Evolutionary conservation across 805 yeast genomes (phyloP), one percentile per base, ranked within the genome.

Genomic region (Candida pini): DNA sequence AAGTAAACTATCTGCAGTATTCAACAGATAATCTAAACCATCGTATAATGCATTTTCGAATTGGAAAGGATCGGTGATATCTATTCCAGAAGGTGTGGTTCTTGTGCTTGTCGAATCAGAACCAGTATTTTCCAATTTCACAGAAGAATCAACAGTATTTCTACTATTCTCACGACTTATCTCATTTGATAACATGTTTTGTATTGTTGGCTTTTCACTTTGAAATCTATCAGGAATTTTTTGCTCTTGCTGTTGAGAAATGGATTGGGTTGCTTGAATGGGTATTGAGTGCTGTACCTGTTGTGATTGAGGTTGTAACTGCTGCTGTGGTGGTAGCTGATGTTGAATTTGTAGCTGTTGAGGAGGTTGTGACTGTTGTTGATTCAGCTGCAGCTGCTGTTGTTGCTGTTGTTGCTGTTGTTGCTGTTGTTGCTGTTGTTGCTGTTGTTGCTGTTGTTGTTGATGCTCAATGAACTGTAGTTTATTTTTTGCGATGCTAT

Each of bases 31-130:
- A 35, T 58, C 62, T 13, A 56, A 34, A 2, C 62, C 62, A 18
- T 54, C 55, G 30, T 51, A 53, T 5, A 55, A 40, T 2, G 58
- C 62, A 34, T 44, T 41, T 35, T 58, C 60, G 31, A 57, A 53
- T 28, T 51, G 52, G 19, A 45, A 44, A 5, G 53, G 49, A 30
- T 54, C 48, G 3, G 49, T 36, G 4, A 48, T 43, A 19, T 47
- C 54, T 4, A 41, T 26, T 9, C 40, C 45, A 18, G 29, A 18
- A 16, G 21, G 18, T 14, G 17, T 34, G n/a, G 16, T 10, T n/a
- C 6, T 26, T 22, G 18, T 25, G 15, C 14, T 13, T 31, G 15
- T 4, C 23, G 16, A 26, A 9, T 17, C 30, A 1, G 25, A 18
- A 26, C 16, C 25, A 15, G 30, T 19, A 34, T 34, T 15, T 13